Conservation (phyloP, 2,329 filamentous ascomycete genomes). For the Hypoxylon sp. region DNA sequence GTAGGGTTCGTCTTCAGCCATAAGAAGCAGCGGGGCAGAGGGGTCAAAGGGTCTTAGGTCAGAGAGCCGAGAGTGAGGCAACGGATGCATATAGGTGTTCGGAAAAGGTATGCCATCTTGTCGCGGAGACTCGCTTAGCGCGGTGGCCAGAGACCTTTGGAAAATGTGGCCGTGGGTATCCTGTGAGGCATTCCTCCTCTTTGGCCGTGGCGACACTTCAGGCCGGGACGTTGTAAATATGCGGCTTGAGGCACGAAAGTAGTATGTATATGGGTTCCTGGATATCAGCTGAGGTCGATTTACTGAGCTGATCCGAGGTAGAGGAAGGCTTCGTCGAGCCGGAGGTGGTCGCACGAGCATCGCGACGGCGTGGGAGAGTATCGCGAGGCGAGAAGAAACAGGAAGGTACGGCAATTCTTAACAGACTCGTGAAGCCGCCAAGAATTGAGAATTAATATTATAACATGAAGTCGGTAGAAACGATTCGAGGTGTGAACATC, state of each 20-base stretch:
- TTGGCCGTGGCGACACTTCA: conserved; percentile 38
- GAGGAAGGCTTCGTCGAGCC: conserved; percentile 38
- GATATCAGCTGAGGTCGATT: conserved; percentile 36
- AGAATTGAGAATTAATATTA: conserved; percentile 28
- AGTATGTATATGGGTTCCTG: conserved; percentile 26
- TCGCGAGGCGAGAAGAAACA: conserved; percentile 10
- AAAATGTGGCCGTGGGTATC: conserved; percentile 16
- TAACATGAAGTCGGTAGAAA: conserved; percentile 1
- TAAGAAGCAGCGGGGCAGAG: conserved; percentile 53
- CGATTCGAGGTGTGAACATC: background rate
- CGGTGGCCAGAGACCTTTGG: conserved; percentile 43
- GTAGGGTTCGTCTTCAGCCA: conserved; percentile 44
- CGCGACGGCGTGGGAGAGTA: conserved; percentile 15
- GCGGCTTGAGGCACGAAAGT: conserved; percentile 21
- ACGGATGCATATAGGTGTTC: conserved; percentile 24
- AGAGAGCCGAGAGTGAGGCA: conserved; percentile 40
- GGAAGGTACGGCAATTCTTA: conserved; percentile 24
- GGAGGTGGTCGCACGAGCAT: conserved; percentile 43
- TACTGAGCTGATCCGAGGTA: conserved; percentile 30
- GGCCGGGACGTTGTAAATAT: conserved; percentile 39
- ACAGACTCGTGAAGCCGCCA: conserved; percentile 36
- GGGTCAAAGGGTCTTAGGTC: conserved; percentile 56
- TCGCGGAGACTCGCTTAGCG: conserved; percentile 38
- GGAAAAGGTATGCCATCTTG: conserved; percentile 35
- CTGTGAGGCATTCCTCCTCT: conserved; percentile 36